Percentiles rank a stretch among this genome's conserved stretches.
These are phyloP conservation scores for Phlyctochytrium planicorne DNA, from an alignment of 192 early-diverging fungal genomes.

Conservation along the genomic window DNA sequence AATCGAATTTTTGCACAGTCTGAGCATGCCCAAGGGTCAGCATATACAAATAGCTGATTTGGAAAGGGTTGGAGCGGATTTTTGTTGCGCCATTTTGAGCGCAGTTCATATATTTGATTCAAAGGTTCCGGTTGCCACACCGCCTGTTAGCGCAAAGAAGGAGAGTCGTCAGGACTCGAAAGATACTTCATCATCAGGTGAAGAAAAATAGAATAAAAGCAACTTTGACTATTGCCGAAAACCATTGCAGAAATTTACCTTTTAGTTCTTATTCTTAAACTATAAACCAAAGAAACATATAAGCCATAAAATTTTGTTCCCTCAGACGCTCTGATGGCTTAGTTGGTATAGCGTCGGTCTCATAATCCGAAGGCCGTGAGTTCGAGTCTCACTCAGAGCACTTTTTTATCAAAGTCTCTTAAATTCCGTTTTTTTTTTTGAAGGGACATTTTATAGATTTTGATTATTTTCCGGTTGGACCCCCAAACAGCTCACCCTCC, in stretches of 20 bases:
- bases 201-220: neutral
- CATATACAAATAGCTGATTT: slow-evolving; percentile 47
- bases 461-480: too few species aligned
- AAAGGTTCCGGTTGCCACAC: slow-evolving; percentile 17
- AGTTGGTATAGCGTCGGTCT: slow-evolving; percentile 38
- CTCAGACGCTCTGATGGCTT: slow-evolving; percentile 28
- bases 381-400: slow-evolving; percentile 38
- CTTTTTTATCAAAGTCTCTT: slow-evolving; percentile 1
- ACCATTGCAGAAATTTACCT: too few species aligned
- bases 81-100: slow-evolving; percentile 32
- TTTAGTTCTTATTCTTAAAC: too few species aligned
- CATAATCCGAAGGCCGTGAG: slow-evolving; percentile 44
- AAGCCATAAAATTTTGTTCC: neutral
- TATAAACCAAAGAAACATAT: too few species aligned
- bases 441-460: too few species aligned
- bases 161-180: neutral
- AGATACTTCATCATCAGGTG: neutral
- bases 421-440: too few species aligned
- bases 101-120: slow-evolving; percentile 27
- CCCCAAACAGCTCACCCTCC: too few species aligned
- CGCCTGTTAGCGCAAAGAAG: neutral
- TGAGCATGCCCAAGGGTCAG: slow-evolving; percentile 31
- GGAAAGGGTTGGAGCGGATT: slow-evolving; percentile 40
- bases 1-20: neutral
- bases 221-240: too few species aligned